These are phyloP conservation scores for Chrysochromulina parva DNA, from an alignment of 78 protist genomes.

Conservation along the genomic window DNA sequence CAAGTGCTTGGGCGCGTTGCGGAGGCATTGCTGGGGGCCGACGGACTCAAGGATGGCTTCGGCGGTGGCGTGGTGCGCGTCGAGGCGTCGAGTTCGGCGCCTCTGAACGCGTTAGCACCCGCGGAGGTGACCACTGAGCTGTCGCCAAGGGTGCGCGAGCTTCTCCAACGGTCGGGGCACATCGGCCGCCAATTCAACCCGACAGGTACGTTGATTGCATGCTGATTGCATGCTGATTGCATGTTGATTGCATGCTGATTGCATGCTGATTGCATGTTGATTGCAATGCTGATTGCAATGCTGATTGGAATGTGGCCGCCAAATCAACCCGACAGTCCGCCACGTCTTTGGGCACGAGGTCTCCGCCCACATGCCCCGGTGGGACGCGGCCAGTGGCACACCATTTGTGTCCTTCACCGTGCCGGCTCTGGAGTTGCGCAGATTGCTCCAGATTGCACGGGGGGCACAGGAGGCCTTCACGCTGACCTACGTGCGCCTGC, in stretches of 20 bases:
- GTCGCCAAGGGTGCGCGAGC: background rate
- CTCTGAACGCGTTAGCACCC: background rate
- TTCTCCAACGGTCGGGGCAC: background rate
- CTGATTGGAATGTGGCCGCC: no score
- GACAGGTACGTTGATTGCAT: no score
- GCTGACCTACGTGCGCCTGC: background rate
- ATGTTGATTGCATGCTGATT: no score
- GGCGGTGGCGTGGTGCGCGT: constrained; percentile 3
- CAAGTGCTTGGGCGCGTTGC: background rate
- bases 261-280: no score
- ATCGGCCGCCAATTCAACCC: background rate
- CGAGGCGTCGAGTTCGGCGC: background rate
- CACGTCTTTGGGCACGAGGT: background rate
- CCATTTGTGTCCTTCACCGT: background rate
- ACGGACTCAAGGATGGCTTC: background rate
- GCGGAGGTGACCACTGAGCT: background rate
- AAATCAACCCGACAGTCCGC: background rate
- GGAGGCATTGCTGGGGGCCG: no score
- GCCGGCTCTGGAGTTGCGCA: background rate
- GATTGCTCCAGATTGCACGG: background rate
- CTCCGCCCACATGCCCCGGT: background rate
- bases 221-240: no score
- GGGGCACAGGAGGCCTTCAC: background rate
- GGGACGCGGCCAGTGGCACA: background rate
- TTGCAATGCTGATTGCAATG: no score